Conservation (phyloP, 164 flowering plant genomes). For the Hamamelis virginiana region DNA sequence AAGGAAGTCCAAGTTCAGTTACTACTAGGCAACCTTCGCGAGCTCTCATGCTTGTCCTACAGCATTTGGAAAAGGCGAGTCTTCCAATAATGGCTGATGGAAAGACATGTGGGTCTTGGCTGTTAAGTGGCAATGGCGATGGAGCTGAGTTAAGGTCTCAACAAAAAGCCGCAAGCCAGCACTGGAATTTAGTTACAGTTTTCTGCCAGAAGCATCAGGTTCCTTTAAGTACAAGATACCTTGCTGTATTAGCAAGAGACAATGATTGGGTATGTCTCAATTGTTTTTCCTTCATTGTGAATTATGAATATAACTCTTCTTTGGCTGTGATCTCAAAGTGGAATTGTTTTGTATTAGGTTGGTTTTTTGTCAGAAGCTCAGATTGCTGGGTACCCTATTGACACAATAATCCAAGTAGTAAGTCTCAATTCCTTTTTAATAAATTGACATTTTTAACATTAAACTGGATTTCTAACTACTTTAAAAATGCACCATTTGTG, state of each 20-base stretch:
- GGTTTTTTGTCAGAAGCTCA: slow-evolving; percentile 96
- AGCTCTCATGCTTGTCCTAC: slow-evolving; percentile 67
- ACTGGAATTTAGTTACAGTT: slow-evolving; percentile 79
- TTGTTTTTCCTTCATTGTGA: slow-evolving; percentile 8
- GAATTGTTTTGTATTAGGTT: slow-evolving; percentile 47
- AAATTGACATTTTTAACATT: not conserved
- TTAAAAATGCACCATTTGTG: slow-evolving; percentile 1
- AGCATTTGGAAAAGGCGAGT: slow-evolving; percentile 89
- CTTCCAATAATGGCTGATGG: slow-evolving; percentile 59
- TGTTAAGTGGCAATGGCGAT: slow-evolving; percentile 69
- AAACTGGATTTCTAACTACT: not conserved
- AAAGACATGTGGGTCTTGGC: slow-evolving; percentile 86
- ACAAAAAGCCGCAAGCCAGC: slow-evolving; percentile 83
- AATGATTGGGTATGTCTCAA: slow-evolving; percentile 84
- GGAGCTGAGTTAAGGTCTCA: slow-evolving; percentile 73
- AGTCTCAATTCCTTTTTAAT: slow-evolving; percentile 22
- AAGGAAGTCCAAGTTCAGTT: slow-evolving; percentile 21
- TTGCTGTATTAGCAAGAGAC: slow-evolving; percentile 81
- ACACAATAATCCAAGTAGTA: slow-evolving; percentile 70
- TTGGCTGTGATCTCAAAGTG: slow-evolving; percentile 6
- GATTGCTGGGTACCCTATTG: slow-evolving; percentile 71
- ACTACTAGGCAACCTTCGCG: slow-evolving; percentile 36
- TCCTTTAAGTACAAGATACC: slow-evolving; percentile 86
- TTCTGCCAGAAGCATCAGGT: slow-evolving; percentile 90
- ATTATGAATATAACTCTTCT: not conserved